phyloP scores from a whole-genome alignment of 768 basidiomycete genomes.

The Cyathus striatus region DNA sequence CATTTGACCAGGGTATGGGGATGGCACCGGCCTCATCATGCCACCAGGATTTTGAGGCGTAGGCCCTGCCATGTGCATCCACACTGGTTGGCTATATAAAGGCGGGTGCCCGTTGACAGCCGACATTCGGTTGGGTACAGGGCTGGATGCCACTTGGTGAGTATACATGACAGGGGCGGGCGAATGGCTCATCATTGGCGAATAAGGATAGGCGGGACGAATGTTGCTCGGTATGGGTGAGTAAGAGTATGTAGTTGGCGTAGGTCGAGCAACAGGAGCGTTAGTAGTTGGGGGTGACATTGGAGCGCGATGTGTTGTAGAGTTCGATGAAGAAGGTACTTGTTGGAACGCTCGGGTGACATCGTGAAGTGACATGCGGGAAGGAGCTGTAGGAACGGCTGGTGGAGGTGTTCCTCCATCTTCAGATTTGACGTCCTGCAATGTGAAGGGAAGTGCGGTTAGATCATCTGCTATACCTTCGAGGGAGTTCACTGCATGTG shows the following conservation, averaged over 20 bases:
- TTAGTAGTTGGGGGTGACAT: conserved; percentile 46
- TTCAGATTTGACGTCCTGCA: conserved; percentile 85
- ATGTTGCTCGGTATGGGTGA: conserved; percentile 42
- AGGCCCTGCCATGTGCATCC: conserved; percentile 52
- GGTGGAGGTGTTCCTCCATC: conserved; percentile 80
- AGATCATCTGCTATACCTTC: conserved; percentile 83
- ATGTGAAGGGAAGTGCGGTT: conserved; percentile 69
- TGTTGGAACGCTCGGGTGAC: conserved; percentile 86
- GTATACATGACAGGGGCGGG: conserved; percentile 68
- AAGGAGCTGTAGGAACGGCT: conserved; percentile 47
- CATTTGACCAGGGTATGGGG: conserved; percentile 62
- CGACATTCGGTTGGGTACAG: conserved; percentile 58
- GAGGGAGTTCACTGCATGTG: conserved; percentile 71
- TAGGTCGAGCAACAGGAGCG: conserved; percentile 42
- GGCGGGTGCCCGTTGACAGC: conserved; percentile 58
- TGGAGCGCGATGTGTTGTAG: conserved; percentile 41
- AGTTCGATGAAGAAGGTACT: conserved; percentile 59
- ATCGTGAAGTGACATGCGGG: conserved; percentile 76
- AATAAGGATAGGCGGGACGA: conserved; percentile 53
- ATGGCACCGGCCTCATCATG: conserved; percentile 52
- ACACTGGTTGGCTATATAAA: conserved; percentile 58
- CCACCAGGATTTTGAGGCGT: conserved; percentile 40
- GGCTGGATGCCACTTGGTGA: conserved; percentile 53
- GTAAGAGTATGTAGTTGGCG: conserved; percentile 34
- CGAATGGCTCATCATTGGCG: conserved; percentile 70